Conservation (phyloP, 140 eudicot species). For the Stevia rebaudiana region DNA sequence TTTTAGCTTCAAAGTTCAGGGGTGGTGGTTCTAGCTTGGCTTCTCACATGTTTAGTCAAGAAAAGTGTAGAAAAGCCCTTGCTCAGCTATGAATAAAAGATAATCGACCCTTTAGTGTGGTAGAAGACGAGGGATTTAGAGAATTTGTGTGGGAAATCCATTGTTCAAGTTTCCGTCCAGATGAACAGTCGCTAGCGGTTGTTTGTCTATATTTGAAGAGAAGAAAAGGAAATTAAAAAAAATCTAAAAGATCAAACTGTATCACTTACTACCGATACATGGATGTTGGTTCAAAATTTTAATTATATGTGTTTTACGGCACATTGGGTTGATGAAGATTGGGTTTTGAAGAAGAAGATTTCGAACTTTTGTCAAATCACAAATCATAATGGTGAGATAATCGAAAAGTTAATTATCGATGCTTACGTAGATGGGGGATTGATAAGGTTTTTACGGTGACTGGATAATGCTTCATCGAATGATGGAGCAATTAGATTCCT, state of each 20-base stretch:
- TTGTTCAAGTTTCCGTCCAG: background rate
- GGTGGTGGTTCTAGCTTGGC: background rate
- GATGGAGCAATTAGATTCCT: background rate
- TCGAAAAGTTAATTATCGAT: background rate
- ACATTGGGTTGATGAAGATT: conserved; percentile 8
- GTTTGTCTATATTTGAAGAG: background rate
- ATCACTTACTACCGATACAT: conserved; percentile 1
- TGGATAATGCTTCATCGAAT: background rate
- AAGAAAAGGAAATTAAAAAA: background rate
- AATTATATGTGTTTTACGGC: background rate
- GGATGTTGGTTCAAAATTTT: background rate
- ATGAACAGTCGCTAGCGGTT: conserved; percentile 1
- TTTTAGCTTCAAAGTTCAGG: background rate
- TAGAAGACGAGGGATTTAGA: background rate
- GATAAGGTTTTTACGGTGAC: background rate
- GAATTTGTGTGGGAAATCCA: background rate
- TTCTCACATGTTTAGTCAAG: background rate
- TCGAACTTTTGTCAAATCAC: background rate
- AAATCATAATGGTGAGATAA: background rate
- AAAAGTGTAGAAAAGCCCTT: background rate
- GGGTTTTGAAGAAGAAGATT: background rate
- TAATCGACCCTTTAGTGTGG: background rate
- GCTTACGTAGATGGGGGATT: background rate
- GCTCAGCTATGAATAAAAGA: background rate
- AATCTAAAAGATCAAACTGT: background rate